A percentile compares a stretch with the other conserved stretches of the same genome.
These are phyloP conservation scores for Clitoria ternatea DNA, from an alignment of 306 rosid genomes.

Conservation along the genomic window DNA sequence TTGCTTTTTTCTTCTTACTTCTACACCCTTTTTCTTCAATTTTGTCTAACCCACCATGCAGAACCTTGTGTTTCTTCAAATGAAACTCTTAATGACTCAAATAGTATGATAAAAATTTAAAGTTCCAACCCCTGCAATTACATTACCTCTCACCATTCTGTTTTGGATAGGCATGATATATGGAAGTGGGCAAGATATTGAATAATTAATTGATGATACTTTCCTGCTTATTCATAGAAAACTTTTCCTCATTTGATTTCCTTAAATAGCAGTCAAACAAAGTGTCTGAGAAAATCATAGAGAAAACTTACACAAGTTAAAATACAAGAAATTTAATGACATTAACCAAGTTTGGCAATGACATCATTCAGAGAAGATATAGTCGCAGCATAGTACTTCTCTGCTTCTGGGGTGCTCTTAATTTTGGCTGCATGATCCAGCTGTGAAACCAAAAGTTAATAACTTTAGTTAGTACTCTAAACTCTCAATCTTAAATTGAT, in stretches of 20 bases:
- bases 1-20: neutral
- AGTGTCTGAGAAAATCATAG: conserved; percentile 35
- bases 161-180: neutral
- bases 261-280: conserved; percentile 40
- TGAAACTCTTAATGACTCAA: neutral
- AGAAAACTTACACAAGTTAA: conserved; percentile 47
- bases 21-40: neutral
- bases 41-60: neutral
- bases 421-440: conserved; percentile 91
- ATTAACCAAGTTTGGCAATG: conserved; percentile 75
- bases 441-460: conserved; percentile 33
- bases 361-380: conserved; percentile 79
- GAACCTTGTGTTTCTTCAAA: neutral
- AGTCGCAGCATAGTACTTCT: conserved; percentile 81
- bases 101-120: too few relatives aligned
- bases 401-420: conserved; percentile 85
- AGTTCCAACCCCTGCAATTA: neutral
- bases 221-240: conserved; percentile 15
- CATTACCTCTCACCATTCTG: neutral
- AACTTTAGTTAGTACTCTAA: neutral
- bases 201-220: neutral
- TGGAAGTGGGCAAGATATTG: neutral
- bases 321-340: conserved; percentile 29
- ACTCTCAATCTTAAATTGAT: neutral
- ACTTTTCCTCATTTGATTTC: conserved; percentile 36